Base-by-base conservation (phyloP, 2,329 filamentous ascomycete genomes). In the Sclerotinia glacialis region DNA sequence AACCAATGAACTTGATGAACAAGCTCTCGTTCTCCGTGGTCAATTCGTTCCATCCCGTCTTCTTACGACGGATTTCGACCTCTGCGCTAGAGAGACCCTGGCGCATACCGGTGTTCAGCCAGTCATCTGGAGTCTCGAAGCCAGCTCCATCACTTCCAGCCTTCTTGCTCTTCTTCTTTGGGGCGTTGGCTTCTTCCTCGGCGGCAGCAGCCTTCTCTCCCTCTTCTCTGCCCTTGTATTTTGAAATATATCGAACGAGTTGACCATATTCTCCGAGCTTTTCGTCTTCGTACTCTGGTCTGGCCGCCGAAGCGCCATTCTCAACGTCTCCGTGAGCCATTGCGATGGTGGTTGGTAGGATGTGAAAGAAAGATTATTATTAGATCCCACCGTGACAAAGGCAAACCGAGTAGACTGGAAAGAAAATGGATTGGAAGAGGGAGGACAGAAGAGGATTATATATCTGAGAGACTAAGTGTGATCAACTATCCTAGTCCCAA, bases 21-120 rank as follows among this genome's bases (percentile, higher is more conserved):
- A 90, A 80, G 81, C 91, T 91, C 80, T 88, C 86, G 83, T 91
- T 91, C 81, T 91, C 89, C 42, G 87, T 86, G 40, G 83, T 82
- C 77, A 92, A 81, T 78, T 92, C 89, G 80, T 91, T 92, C 81
- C 79, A 91, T 69, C 89, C 89, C 71, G 82, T 83, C 74, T 83
- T 83, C 80, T 86, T 89, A 72, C 89, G 83, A 74, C 89, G 85
- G 62, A 75, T 74, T 74, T 90, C 88, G 65, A 90, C 84, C 68
- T 90, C 86, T 76, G 70, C 65, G 78, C 76, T n/a, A 68, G 80
- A 80, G 67, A 92, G 82, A 83, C 89, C 89, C 67, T 82, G 77
- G 76, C 83, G 83, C 77, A 91, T 85, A 76, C 91, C 86, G 75
- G 88, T 89, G 71, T 85, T 82, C 73, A 91, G 79, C 86, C 86